Evolutionary conservation across 2,329 filamentous ascomycete species (phyloP).

Genomic region (Rhytidhysteron rufulum): DNA sequence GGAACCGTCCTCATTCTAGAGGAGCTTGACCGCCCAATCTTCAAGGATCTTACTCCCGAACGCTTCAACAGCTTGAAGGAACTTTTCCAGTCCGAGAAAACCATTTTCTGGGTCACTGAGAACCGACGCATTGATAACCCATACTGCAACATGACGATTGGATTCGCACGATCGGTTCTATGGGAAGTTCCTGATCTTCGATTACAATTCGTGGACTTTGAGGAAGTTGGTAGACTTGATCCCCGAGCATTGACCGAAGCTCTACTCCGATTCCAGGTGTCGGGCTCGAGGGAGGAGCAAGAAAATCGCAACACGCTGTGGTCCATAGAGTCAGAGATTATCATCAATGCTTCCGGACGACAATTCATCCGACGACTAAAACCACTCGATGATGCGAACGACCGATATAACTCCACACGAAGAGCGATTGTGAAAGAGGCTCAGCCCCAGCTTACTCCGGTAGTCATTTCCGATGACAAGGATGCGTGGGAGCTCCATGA

Average conservation of each 20-base stretch:
- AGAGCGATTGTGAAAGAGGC: no score
- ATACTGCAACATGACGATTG: background rate
- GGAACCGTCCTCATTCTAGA: background rate
- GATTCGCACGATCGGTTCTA: background rate
- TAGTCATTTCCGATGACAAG: no score
- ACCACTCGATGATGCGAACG: constrained; percentile 12
- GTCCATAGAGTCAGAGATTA: constrained; percentile 16
- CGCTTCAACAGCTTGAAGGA: background rate
- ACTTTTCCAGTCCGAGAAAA: background rate
- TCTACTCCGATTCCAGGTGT: background rate
- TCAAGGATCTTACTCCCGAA: background rate
- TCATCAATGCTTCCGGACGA: constrained; percentile 7
- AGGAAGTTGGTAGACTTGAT: background rate
- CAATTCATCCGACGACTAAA: constrained; percentile 13
- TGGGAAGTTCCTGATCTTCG: background rate
- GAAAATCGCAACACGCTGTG: no score
- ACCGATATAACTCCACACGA: constrained; percentile 21
- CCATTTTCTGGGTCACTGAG: background rate
- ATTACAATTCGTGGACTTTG: background rate
- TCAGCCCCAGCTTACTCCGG: no score
- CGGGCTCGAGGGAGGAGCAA: no score
- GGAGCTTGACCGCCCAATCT: background rate
- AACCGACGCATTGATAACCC: background rate
- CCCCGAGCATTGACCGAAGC: background rate
- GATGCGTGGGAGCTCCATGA: no score